Evolutionary conservation across 176 grass and related monocot genomes (phyloP).

Genomic region (Rhynchospora pubera): DNA sequence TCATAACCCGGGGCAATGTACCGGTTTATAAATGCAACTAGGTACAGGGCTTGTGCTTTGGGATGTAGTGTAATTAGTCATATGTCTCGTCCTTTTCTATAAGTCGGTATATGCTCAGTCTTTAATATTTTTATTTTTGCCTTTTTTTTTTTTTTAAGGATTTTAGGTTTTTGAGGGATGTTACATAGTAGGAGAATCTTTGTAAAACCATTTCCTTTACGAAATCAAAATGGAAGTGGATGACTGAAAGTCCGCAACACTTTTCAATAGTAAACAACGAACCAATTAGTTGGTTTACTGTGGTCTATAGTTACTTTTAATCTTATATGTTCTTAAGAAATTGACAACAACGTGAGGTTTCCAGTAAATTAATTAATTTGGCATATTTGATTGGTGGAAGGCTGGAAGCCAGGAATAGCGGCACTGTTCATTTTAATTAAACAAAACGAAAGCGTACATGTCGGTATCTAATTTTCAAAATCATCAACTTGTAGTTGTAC

Average conservation of each 20-base stretch:
- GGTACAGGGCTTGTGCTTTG: too few relatives aligned
- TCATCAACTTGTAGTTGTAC: too few relatives aligned
- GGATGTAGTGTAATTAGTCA: not conserved
- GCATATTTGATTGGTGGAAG: not conserved
- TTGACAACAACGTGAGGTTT: not conserved
- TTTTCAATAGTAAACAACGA: too few relatives aligned
- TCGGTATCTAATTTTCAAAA: too few relatives aligned
- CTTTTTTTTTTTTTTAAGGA: too few relatives aligned
- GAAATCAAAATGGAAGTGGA: not conserved
- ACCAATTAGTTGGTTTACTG: not conserved
- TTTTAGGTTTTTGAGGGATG: not conserved
- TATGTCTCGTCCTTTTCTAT: not conserved
- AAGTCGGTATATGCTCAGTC: not conserved
- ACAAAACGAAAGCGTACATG: not conserved
- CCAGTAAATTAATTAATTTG: not conserved
- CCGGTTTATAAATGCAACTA: not conserved
- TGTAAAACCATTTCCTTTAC: not conserved
- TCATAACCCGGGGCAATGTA: not conserved
- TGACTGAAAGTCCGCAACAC: too few relatives aligned
- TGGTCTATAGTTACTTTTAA: too few relatives aligned
- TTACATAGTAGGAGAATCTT: not conserved
- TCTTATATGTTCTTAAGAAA: not conserved
- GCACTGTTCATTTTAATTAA: not conserved
- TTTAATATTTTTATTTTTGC: not conserved
- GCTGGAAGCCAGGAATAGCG: not conserved